phyloP scores from a whole-genome alignment of 805 yeast species.

The Kazachstania taianensis region DNA sequence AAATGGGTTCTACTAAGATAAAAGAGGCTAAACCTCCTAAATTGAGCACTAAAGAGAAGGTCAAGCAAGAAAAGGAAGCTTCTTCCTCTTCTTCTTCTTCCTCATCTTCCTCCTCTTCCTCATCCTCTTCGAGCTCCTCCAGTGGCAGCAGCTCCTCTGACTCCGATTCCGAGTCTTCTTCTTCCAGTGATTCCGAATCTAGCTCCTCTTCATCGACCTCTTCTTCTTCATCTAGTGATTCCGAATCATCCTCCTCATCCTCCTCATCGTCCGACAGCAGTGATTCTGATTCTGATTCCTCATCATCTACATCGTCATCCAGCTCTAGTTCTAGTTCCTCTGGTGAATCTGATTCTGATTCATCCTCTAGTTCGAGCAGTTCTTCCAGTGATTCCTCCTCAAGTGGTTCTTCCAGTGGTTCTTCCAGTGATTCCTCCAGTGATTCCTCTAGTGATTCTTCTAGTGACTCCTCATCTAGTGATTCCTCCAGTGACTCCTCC shows the following conservation, averaged over 20 bases:
- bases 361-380: conserved; percentile 7
- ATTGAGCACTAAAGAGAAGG: conserved; percentile 20
- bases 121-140: conserved; percentile 4
- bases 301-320: conserved; percentile 10
- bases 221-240: conserved; percentile 7
- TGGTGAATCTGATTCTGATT: conserved; percentile 6
- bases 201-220: conserved; percentile 8
- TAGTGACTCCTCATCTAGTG: conserved; percentile 1
- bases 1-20: conserved; percentile 1
- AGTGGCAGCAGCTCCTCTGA: conserved; percentile 4
- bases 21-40: conserved; percentile 19
- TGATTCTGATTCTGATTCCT: conserved; percentile 9
- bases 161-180: conserved; percentile 41
- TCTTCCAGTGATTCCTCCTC: conserved; percentile 11
- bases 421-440: conserved; percentile 3
- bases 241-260: conserved; percentile 9
- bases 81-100: conserved; percentile 4
- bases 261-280: conserved; percentile 6
- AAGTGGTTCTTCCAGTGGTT: conserved; percentile 8
- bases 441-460: conserved; percentile 6
- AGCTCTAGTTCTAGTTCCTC: conserved; percentile 6
- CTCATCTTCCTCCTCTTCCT: neutral
- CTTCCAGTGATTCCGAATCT: conserved; percentile 19
- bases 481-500: conserved; percentile 6
- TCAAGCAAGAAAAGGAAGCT: conserved; percentile 11